Evolutionary conservation across 352 stramenopile genomes (phyloP).

Genomic region (Globisporangium parvum): DNA sequence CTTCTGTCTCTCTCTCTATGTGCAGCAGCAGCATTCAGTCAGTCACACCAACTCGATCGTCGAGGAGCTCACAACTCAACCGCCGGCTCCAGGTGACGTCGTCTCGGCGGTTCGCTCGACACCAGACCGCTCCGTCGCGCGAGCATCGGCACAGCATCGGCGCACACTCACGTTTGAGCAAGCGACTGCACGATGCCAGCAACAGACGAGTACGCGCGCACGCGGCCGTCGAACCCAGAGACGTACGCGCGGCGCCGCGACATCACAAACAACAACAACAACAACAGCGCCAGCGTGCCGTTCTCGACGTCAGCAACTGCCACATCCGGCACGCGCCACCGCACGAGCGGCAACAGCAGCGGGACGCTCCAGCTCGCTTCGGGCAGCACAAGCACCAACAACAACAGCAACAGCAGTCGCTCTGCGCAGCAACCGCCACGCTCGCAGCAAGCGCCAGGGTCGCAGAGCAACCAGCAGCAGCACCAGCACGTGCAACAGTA

Average conservation of each 20-base stretch:
- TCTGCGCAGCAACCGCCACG: slow-evolving; percentile 3
- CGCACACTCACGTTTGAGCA: too few species aligned
- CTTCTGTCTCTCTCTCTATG: too few species aligned
- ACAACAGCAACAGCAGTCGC: slow-evolving; percentile 4
- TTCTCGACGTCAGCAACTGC: slow-evolving; percentile 7
- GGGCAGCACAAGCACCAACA: not conserved
- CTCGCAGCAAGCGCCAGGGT: slow-evolving; percentile 1
- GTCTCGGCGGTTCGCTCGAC: not conserved
- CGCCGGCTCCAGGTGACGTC: not conserved
- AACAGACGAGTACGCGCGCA: slow-evolving; percentile 27
- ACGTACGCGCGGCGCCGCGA: slow-evolving; percentile 15
- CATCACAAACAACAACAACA: slow-evolving; percentile 3
- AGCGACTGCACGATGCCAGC: slow-evolving; percentile 10
- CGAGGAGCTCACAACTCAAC: not conserved
- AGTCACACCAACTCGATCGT: too few species aligned
- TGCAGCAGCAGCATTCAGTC: too few species aligned
- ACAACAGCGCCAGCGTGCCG: slow-evolving; percentile 9
- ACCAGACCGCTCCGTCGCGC: not conserved
- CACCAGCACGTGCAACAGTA: slow-evolving; percentile 9
- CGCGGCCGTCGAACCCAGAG: slow-evolving; percentile 25
- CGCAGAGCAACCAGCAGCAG: slow-evolving; percentile 27
- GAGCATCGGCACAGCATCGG: not conserved
- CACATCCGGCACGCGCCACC: slow-evolving; percentile 6
- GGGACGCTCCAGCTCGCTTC: slow-evolving; percentile 6
- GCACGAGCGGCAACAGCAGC: slow-evolving; percentile 9